Evolutionary conservation across 176 grass and related monocot species (phyloP), one percentile per base, ranked within the genome.

Genomic region (Stipa capillata): DNA sequence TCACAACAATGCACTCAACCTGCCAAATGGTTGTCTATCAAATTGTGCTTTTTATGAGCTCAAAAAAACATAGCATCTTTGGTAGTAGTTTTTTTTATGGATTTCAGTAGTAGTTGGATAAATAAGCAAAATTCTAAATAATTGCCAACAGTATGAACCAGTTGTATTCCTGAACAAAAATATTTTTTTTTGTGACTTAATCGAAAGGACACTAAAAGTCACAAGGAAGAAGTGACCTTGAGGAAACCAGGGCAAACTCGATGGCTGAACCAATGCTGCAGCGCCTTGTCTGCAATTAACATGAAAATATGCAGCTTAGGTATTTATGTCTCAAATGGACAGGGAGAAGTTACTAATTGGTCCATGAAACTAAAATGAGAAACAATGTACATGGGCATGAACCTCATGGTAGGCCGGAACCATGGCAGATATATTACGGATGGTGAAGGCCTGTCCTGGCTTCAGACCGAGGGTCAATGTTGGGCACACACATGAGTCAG

Each of bases 401-500:
- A 91, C 92, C 82, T 94, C 49, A 27, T 89, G 63, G 43, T 84
- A 91, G 10, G 83, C 20, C 4, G 94, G 88, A 12, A 97, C 86
- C 56, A 97, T 87, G 63, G 81, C 53, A 21, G 91, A 88, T 44
- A 93, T 79, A 77, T 93, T 97, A 2, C 86, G 89, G 25, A 97
- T 68, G 17, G 86, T 85, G 68, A 97, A 97, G 51, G 94, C 91
- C 79, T 97, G 89, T 44, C 94, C 94, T 9, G 94, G 94, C 47
- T 91, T 47, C 64, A 93, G 82, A n/a, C 76, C 81, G n/a, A 97
- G 78, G 39, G 72, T 83, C 63, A 93, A 84, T 16, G 84, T 93
- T n/a, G 89, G 94, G 86, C 91, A 97, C 73, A 93, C 91, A 41
- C 89, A 91, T 0, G 84, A 93, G 50, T 91, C 94, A 28, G 94